These are phyloP conservation scores for Pichia sp. DNA, from an alignment of 1,139 yeast genomes.

Conservation along the genomic window DNA sequence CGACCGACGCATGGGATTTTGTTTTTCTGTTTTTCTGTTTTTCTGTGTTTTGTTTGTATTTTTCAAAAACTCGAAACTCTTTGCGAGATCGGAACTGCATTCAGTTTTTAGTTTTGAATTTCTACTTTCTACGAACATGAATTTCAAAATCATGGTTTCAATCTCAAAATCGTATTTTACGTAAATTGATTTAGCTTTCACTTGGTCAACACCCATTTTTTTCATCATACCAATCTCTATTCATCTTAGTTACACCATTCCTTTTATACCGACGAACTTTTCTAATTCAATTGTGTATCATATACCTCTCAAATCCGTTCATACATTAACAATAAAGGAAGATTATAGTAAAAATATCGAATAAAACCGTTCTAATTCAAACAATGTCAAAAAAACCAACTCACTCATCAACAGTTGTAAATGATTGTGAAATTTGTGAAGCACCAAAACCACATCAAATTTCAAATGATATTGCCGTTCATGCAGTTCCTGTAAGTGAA, in stretches of 20 bases:
- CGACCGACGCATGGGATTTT: not conserved
- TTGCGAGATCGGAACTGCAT: not conserved
- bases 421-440: slow-evolving; percentile 6
- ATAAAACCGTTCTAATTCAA: not conserved
- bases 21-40: not conserved
- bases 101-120: not conserved
- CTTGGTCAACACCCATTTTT: too few species aligned
- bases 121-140: not conserved
- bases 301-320: not conserved
- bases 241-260: not conserved
- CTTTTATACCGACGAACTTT: not conserved
- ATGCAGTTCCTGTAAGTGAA: slow-evolving; percentile 14
- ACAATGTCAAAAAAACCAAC: not conserved
- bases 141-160: not conserved
- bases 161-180: not conserved
- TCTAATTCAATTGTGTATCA: not conserved
- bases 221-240: too few species aligned
- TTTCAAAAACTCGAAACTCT: not conserved
- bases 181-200: not conserved
- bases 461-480: slow-evolving; percentile 15
- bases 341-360: not conserved
- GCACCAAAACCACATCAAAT: slow-evolving; percentile 15
- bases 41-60: too few species aligned
- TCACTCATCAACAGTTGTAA: not conserved
- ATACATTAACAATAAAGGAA: not conserved